phyloP scores from a whole-genome alignment of 2,329 filamentous ascomycete genomes.

The Fusarium praegraminearum region DNA sequence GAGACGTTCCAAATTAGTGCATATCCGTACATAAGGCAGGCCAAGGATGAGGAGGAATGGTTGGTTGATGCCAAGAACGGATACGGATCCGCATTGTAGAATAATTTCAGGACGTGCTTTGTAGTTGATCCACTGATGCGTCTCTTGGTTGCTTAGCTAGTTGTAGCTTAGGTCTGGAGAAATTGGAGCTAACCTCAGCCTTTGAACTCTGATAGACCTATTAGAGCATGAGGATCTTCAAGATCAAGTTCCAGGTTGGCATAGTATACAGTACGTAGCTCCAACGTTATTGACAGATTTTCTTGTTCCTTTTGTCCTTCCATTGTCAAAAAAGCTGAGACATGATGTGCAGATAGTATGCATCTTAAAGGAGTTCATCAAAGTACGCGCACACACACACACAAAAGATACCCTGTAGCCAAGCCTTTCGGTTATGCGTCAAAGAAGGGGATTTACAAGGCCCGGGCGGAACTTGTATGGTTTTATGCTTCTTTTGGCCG shows the following conservation, averaged over 20 bases:
- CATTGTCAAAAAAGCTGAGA: not conserved
- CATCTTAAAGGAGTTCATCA: not conserved
- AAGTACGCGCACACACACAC: not conserved
- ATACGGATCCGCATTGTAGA: not conserved
- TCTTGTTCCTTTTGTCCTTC: not conserved
- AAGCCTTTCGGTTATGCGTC: not conserved
- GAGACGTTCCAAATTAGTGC: not conserved
- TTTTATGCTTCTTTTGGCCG: conserved; percentile 3
- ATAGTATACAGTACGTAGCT: not conserved
- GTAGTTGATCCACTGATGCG: conserved; percentile 1
- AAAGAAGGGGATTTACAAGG: not conserved
- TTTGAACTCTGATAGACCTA: not conserved
- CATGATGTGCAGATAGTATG: not conserved
- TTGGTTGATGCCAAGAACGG: not conserved
- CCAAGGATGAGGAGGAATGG: not conserved
- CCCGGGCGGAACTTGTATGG: not conserved
- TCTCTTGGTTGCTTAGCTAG: not conserved
- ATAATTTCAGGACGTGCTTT: conserved; percentile 1
- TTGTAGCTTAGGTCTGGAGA: not conserved
- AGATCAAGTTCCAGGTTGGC: not conserved
- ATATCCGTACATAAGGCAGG: not conserved
- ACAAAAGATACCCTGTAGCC: not conserved
- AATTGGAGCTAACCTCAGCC: not conserved
- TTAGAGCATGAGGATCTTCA: not conserved
- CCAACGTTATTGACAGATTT: not conserved